A percentile compares a stretch with the other conserved stretches of the same genome.
These are phyloP conservation scores for Carex parvula DNA, from an alignment of 176 grass and related monocot species.

Conservation along the genomic window DNA sequence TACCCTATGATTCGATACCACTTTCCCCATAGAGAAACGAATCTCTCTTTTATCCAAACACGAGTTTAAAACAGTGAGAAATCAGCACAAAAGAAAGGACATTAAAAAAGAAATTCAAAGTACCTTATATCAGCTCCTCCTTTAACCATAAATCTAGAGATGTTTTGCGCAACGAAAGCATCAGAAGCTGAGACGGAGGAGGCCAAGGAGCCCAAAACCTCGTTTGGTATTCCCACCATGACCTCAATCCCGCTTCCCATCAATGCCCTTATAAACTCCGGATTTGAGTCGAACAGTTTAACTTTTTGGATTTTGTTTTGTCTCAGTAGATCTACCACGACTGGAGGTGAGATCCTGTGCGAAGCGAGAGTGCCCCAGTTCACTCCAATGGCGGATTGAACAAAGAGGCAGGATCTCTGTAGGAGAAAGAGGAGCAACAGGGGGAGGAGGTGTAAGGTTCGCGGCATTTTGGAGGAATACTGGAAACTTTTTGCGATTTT, in stretches of 20 bases:
- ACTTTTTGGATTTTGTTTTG: slow-evolving; percentile 70
- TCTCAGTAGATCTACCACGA: slow-evolving; percentile 67
- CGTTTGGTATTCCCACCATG: slow-evolving; percentile 75
- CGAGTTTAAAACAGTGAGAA: neutral
- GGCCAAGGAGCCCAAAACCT: slow-evolving; percentile 39
- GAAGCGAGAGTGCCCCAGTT: slow-evolving; percentile 82
- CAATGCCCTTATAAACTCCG: slow-evolving; percentile 48
- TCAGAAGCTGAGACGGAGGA: slow-evolving; percentile 52
- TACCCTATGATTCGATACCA: neutral
- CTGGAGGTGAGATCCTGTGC: slow-evolving; percentile 50
- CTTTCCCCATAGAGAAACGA: neutral
- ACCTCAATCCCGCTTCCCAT: slow-evolving; percentile 69
- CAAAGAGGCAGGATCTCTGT: slow-evolving; percentile 16
- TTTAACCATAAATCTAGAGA: slow-evolving; percentile 62
- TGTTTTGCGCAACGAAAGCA: slow-evolving; percentile 61
- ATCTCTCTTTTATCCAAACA: neutral
- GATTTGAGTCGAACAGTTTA: slow-evolving; percentile 74
- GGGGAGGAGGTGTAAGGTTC: neutral
- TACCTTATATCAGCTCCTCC: slow-evolving; percentile 76
- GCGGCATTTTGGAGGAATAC: slow-evolving; percentile 27
- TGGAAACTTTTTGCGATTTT: slow-evolving; percentile 2
- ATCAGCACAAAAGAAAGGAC: neutral
- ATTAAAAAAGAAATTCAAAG: neutral
- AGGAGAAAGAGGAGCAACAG: slow-evolving; percentile 25
- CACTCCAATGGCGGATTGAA: slow-evolving; percentile 62